phyloP scores from a whole-genome alignment of 2,329 filamentous ascomycete genomes.

The Aspergillus neoniger region DNA sequence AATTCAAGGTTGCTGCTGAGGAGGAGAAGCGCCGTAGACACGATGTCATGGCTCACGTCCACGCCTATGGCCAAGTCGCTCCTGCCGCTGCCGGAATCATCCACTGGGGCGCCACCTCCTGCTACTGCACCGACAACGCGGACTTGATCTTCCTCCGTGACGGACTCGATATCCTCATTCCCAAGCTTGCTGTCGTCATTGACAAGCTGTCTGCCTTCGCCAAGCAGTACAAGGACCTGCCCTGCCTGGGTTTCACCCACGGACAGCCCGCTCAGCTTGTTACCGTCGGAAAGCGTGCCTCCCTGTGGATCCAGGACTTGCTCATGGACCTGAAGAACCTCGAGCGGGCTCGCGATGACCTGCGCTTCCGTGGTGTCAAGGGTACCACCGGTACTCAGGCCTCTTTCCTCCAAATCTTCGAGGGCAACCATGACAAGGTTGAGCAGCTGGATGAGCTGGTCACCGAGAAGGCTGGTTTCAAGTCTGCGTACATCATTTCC shows the following conservation, averaged over 20 bases:
- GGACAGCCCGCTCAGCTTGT: constrained; percentile 60
- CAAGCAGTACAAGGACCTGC: constrained; percentile 68
- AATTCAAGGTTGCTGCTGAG: constrained; percentile 71
- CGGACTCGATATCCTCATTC: constrained; percentile 72
- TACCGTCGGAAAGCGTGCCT: constrained; percentile 66
- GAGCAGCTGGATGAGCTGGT: constrained; percentile 65
- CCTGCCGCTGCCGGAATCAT: constrained; percentile 81
- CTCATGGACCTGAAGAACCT: constrained; percentile 74
- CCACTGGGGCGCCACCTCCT: constrained; percentile 68
- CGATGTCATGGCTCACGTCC: constrained; percentile 67
- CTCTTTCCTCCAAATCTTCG: constrained; percentile 71
- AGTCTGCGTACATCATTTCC: constrained; percentile 63
- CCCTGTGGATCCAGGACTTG: constrained; percentile 75
- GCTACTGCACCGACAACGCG: constrained; percentile 67
- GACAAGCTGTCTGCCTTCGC: constrained; percentile 73
- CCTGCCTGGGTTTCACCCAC: constrained; percentile 77
- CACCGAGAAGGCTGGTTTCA: constrained; percentile 67
- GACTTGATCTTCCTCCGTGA: constrained; percentile 77
- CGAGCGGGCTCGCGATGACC: constrained; percentile 66
- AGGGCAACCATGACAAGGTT: constrained; percentile 61
- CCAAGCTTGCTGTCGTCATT: constrained; percentile 78
- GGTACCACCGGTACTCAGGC: constrained; percentile 78
- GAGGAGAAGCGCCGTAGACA: constrained; percentile 75
- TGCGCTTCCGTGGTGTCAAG: constrained; percentile 74
- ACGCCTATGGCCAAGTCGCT: constrained; percentile 71